A percentile compares a stretch with the other conserved stretches of the same genome.
These are phyloP conservation scores for Beverwykella pulmonaria DNA, from an alignment of 495 filamentous ascomycete genomes.

Conservation along the genomic window DNA sequence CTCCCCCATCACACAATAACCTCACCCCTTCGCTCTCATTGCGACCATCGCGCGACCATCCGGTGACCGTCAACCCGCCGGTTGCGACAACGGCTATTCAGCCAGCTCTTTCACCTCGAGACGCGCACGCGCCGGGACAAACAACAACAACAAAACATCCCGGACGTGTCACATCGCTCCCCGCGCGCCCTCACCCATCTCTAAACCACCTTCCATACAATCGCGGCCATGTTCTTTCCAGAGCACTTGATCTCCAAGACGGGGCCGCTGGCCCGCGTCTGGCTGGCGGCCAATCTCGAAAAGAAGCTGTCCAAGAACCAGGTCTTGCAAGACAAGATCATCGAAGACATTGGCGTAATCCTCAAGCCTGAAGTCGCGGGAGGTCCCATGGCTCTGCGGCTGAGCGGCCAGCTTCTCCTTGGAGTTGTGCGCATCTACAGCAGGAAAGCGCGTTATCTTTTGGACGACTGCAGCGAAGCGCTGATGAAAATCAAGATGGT, in stretches of 20 bases:
- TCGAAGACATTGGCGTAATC: slow-evolving; percentile 90
- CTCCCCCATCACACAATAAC: slow-evolving; percentile 7
- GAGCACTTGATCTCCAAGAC: slow-evolving; percentile 95
- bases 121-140: slow-evolving; percentile 18
- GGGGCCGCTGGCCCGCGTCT: slow-evolving; percentile 94
- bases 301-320: slow-evolving; percentile 95
- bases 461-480: slow-evolving; percentile 97
- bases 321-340: slow-evolving; percentile 87
- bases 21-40: slow-evolving; percentile 18
- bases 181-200: neutral
- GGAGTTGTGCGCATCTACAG: slow-evolving; percentile 98
- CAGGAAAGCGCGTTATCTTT: slow-evolving; percentile 89
- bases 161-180: neutral
- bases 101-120: neutral
- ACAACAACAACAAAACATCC: slow-evolving; percentile 18
- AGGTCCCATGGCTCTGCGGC: slow-evolving; percentile 89
- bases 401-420: slow-evolving; percentile 90
- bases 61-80: neutral
- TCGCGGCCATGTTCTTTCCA: slow-evolving; percentile 88
- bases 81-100: neutral
- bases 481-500: slow-evolving; percentile 99
- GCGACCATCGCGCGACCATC: slow-evolving; percentile 5
- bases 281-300: slow-evolving; percentile 96
- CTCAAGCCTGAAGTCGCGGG: slow-evolving; percentile 76
- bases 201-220: neutral